Percentiles rank a stretch among this genome's conserved stretches.
These are phyloP conservation scores for Hypoxylon sp. DNA, from an alignment of 2,329 filamentous ascomycete genomes.

Conservation along the genomic window DNA sequence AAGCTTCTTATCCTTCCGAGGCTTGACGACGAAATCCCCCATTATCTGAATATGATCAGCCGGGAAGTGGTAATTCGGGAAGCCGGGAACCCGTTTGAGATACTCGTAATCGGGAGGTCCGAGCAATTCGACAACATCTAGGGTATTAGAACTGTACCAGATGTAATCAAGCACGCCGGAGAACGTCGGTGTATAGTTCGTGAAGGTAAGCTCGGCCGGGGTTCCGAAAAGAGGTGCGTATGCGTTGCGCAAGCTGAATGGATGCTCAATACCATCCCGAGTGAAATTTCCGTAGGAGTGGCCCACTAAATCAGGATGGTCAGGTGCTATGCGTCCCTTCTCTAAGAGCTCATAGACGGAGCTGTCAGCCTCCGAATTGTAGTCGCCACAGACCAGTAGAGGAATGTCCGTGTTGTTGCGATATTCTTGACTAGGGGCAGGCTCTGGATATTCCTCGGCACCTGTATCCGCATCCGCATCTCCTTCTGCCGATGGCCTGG, in stretches of 20 bases:
- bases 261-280: slow-evolving; percentile 90
- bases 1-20: slow-evolving; percentile 84
- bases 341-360: slow-evolving; percentile 93
- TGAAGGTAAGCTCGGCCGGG: slow-evolving; percentile 88
- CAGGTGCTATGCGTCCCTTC: slow-evolving; percentile 81
- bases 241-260: slow-evolving; percentile 92
- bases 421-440: slow-evolving; percentile 89
- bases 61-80: slow-evolving; percentile 95
- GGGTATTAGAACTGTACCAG: slow-evolving; percentile 93
- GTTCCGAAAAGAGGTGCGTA: slow-evolving; percentile 88
- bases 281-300: slow-evolving; percentile 96
- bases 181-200: slow-evolving; percentile 97
- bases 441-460: slow-evolving; percentile 72
- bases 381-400: slow-evolving; percentile 92
- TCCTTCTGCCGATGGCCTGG: slow-evolving; percentile 61
- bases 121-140: slow-evolving; percentile 86
- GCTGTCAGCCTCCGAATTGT: slow-evolving; percentile 90
- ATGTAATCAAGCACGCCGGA: slow-evolving; percentile 95
- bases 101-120: slow-evolving; percentile 90
- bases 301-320: slow-evolving; percentile 83
- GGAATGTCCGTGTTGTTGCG: slow-evolving; percentile 89
- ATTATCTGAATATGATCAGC: slow-evolving; percentile 92
- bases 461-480: slow-evolving; percentile 58
- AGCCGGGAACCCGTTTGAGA: slow-evolving; percentile 87
- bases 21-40: slow-evolving; percentile 91